Evolutionary conservation across 2,329 filamentous ascomycete genomes (phyloP), one percentile per base, ranked within the genome.

Genomic region (Lachnellula occidentalis): DNA sequence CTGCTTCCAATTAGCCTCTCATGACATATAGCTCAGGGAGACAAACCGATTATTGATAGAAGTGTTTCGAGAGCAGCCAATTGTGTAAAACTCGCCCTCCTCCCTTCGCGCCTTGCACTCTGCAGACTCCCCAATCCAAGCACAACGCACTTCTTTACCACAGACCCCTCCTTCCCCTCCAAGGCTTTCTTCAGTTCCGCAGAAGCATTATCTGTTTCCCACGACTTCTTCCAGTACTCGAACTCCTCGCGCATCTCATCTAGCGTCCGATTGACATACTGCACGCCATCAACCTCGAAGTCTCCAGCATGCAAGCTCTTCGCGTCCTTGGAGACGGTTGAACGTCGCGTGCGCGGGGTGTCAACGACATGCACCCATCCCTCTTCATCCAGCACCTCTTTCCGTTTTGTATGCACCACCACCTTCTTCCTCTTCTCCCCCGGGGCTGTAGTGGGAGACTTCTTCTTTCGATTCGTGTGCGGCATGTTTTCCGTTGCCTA

Each of bases 331-430:
- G 51, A 50, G 19, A 47, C 22, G 15, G 48, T 37, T 15, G 47
- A 36, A 2, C 42, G 22, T n/a, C 46, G 48, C n/a, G 53, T 48
- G 5, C 56, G 52, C 2, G 61, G 61, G 8, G 61, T 59, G 14
- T 67, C 63, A 9, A 70, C 52, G 24, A 70, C 64, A 56, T 70
- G 66, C 22, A 65, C 65, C 67, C 67, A 70, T n/a, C 68, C 68
- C 39, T 69, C 64, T 1, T 55, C 56, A 53, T 67, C 67, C 14
- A 64, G 57, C 4, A 70, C 50, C 34, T 69, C 57, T 39, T 57
- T 61, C 34, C 67, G 51, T 48, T 68, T 69, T 5, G 60, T 67
- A 36, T 63, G 64, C 8, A 61, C 54, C n/a, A 64, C 49, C 19
- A 55, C 53, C 2, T 49, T 43, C 37, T 56, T 50, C n/a, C 51